A percentile compares a stretch with the other conserved stretches of the same genome.
phyloP scores from a whole-genome alignment of 306 rosid genomes.

The Glycine latifolia region DNA sequence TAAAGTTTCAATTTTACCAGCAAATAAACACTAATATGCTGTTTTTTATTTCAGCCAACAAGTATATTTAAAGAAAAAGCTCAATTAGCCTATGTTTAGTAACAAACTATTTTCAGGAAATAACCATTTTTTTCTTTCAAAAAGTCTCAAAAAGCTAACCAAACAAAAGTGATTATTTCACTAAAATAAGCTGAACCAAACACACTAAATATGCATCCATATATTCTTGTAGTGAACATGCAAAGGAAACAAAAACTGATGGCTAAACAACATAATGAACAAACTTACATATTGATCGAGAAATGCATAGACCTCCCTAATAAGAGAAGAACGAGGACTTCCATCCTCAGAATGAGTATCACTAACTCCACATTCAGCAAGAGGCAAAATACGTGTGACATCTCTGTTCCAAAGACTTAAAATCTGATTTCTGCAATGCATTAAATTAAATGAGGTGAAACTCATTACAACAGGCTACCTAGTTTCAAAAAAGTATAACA shows the following conservation, averaged over 20 bases:
- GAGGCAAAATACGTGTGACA: constrained; percentile 90
- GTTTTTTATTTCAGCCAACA: constrained; percentile 23
- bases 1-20: constrained; percentile 32
- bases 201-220: not conserved
- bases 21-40: constrained; percentile 5
- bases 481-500: constrained; percentile 4
- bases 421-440: constrained; percentile 84
- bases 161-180: not conserved
- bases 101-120: not conserved
- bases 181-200: not conserved
- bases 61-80: constrained; percentile 29
- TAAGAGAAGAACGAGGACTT: constrained; percentile 66
- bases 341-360: constrained; percentile 62
- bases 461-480: constrained; percentile 30
- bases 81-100: not conserved
- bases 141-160: not conserved
- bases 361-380: constrained; percentile 86
- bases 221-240: constrained; percentile 32
- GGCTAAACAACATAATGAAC: constrained; percentile 39
- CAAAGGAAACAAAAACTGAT: constrained; percentile 35
- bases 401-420: constrained; percentile 90
- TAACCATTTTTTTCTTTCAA: not conserved
- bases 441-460: constrained; percentile 43
- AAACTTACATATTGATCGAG: constrained; percentile 92
- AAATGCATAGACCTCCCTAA: constrained; percentile 89